Evolutionary conservation across 139 green algal genomes (phyloP), one percentile per base, ranked within the genome.

Genomic region (Astrephomene gubernaculifera): DNA sequence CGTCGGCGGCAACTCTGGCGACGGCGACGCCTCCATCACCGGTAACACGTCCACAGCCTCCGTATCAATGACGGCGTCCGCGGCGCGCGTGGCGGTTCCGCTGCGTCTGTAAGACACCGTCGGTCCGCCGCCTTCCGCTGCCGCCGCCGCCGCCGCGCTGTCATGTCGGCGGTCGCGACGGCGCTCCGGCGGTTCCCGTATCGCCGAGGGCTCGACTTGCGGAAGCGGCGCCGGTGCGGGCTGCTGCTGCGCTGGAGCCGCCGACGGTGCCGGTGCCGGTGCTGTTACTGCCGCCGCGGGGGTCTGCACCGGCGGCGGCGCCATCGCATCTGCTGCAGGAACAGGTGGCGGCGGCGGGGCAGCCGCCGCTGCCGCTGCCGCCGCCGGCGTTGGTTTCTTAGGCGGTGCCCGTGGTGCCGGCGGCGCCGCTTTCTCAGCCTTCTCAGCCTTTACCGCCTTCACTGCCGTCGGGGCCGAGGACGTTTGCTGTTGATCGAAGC

Each of bases 191-290:
- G 76, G 76, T 29, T 83, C 76, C 0, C 43, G 76, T 38, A 83
- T 60, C 33, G 41, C 76, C 10, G 76, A 83, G 22, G 76, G 39
- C 54, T 60, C 41, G 60, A 83, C 76, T 35, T 73, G 60, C 14
- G 76, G 76, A 21, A 83, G 76, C 27, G 74, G 19, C 6, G 24
- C n/a, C 70, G 43, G 12, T n/a, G 45, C 22, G 25, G 31, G 70
- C 41, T 43, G 41, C n/a, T 43, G 24, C 31, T 1, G 49, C 35
- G 38, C 14, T 35, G 38, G 49, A 7, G 73, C 21, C 19, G 73
- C 54, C 5, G 74, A 24, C 38, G 53, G 5, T 2, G 54, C 12
- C 38, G 74, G 10, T 54, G 72, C 27, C 49, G 52, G 1, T n/a
- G 71, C 4, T 43, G 19, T 12, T 9, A 31, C 38, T 29, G 33